Conservation (phyloP, 768 basidiomycete genomes). For the Kwoniella heveanensis region DNA sequence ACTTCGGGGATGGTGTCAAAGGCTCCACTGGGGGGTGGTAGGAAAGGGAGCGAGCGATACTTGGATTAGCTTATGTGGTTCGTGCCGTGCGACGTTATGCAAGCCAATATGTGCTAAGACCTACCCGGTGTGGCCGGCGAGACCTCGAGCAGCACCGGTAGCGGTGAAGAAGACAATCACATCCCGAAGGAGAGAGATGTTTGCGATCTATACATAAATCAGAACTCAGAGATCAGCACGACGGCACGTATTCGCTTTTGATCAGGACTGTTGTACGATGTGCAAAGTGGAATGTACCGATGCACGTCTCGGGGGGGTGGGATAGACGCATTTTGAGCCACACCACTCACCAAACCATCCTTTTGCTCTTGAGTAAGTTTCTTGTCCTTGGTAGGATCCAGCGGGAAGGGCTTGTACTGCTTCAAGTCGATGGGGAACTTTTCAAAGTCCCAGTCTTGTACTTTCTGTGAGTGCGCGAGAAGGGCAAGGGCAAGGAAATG, state of each 20-base stretch:
- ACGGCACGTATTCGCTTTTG: too few species aligned
- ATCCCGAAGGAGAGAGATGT: slow-evolving; percentile 81
- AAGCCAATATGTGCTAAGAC: slow-evolving; percentile 4
- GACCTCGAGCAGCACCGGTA: slow-evolving; percentile 75
- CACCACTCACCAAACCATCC: slow-evolving; percentile 57
- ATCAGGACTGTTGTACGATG: too few species aligned
- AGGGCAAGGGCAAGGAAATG: neutral
- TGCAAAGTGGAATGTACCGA: too few species aligned
- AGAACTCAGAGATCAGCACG: too few species aligned
- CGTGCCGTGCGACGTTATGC: too few species aligned
- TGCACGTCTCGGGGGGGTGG: neutral
- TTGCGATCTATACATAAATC: slow-evolving; percentile 56
- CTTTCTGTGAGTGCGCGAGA: slow-evolving; percentile 17
- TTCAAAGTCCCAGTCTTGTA: slow-evolving; percentile 51
- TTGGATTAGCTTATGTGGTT: too few species aligned
- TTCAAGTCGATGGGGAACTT: slow-evolving; percentile 77
- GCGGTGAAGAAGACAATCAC: slow-evolving; percentile 83
- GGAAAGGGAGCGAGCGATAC: too few species aligned
- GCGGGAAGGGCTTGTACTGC: slow-evolving; percentile 71
- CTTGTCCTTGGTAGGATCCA: slow-evolving; percentile 68
- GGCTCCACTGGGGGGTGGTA: slow-evolving; percentile 54
- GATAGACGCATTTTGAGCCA: too few species aligned
- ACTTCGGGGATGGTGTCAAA: slow-evolving; percentile 80
- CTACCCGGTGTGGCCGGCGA: slow-evolving; percentile 70
- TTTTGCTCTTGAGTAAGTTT: slow-evolving; percentile 67